These are phyloP conservation scores for Boletellus ananas DNA, from an alignment of 768 basidiomycete species.

Conservation along the genomic window DNA sequence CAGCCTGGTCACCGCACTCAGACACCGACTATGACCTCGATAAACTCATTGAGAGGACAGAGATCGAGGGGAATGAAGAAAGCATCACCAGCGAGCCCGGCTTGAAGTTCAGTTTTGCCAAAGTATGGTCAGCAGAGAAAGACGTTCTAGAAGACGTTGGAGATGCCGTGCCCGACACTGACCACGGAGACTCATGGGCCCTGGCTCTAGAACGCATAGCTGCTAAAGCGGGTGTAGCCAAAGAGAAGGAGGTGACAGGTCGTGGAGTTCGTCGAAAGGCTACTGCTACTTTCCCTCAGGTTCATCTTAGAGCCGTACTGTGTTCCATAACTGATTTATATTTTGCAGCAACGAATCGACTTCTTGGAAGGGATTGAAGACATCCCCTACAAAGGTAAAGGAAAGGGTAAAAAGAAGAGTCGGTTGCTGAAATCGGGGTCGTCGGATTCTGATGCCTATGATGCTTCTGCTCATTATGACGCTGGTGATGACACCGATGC, in stretches of 20 bases:
- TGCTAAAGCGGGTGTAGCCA: constrained; percentile 37
- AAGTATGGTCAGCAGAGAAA: constrained; percentile 85
- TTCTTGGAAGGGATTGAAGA: constrained; percentile 35
- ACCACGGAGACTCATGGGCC: constrained; percentile 78
- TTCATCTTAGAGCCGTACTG: constrained; percentile 9
- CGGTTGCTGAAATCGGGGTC: constrained; percentile 29
- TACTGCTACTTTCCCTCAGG: constrained; percentile 44
- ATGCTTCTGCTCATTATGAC: constrained; percentile 16
- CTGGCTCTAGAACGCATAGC: constrained; percentile 54
- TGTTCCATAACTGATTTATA: constrained; percentile 1
- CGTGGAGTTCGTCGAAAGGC: constrained; percentile 75
- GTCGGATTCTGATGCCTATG: constrained; percentile 41
- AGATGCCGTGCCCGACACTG: constrained; percentile 44
- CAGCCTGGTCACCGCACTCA: constrained; percentile 23
- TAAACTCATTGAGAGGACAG: constrained; percentile 81
- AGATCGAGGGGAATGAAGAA: constrained; percentile 61
- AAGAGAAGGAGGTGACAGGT: constrained; percentile 56
- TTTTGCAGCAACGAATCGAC: constrained; percentile 28
- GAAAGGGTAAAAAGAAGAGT: constrained; percentile 34
- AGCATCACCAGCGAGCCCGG: constrained; percentile 47
- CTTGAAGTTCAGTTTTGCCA: constrained; percentile 79
- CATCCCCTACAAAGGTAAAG: constrained; percentile 36
- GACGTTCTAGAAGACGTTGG: constrained; percentile 64
- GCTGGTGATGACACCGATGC: constrained; percentile 23
- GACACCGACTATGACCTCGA: constrained; percentile 82